A percentile compares a stretch with the other conserved stretches of the same genome.
These are phyloP conservation scores for Sutorius eximius DNA, from an alignment of 1,284 basidiomycete species.

Conservation along the genomic window DNA sequence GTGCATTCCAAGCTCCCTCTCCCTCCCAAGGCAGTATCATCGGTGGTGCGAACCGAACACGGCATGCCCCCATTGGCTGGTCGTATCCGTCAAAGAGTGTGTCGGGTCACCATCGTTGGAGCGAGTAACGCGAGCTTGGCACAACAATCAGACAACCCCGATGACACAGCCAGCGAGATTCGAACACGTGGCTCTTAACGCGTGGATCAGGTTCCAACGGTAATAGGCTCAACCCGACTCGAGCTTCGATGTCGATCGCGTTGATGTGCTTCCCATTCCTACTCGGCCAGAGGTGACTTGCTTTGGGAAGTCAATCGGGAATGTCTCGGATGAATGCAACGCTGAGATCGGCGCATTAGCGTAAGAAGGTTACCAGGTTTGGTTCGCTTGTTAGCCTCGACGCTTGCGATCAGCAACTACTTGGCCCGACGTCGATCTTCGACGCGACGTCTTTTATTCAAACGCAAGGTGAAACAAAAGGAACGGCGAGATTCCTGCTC, in stretches of 20 bases:
- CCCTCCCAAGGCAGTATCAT: no score
- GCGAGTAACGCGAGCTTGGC: background rate
- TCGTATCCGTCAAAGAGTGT: no score
- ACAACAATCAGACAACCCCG: slow-evolving; percentile 21
- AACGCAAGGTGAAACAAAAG: slow-evolving; percentile 10
- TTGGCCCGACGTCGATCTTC: slow-evolving; percentile 20
- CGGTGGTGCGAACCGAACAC: no score
- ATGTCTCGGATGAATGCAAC: slow-evolving; percentile 10
- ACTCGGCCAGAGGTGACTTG: slow-evolving; percentile 15
- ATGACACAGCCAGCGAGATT: slow-evolving; percentile 27
- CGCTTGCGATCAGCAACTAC: slow-evolving; percentile 2
- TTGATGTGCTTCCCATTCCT: slow-evolving; percentile 23
- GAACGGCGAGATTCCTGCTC: background rate
- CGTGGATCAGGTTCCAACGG: slow-evolving; percentile 19
- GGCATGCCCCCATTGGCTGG: no score
- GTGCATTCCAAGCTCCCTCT: no score
- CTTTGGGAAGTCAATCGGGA: slow-evolving; percentile 23
- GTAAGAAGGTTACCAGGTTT: slow-evolving; percentile 3
- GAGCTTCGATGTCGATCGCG: slow-evolving; percentile 33
- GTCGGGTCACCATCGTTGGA: no score
- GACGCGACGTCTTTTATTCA: slow-evolving; percentile 4
- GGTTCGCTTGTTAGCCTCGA: slow-evolving; percentile 3
- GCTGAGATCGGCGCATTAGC: slow-evolving; percentile 19
- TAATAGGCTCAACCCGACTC: slow-evolving; percentile 19
- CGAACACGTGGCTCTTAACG: slow-evolving; percentile 19